phyloP scores from a whole-genome alignment of 306 rosid species.

The Arachis stenosperma region DNA sequence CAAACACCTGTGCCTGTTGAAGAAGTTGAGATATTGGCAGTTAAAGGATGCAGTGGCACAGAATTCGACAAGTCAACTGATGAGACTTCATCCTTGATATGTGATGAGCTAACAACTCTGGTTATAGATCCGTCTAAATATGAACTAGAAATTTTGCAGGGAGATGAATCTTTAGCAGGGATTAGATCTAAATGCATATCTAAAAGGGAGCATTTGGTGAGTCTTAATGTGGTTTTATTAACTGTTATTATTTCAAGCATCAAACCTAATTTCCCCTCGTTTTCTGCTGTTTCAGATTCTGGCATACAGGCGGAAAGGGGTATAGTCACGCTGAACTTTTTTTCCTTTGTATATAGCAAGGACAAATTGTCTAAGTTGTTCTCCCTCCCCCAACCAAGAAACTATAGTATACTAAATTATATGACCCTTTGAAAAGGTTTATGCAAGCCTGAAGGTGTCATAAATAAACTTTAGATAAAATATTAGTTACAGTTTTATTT shows the following conservation, averaged over 20 bases:
- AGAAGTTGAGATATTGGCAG: slow-evolving; percentile 73
- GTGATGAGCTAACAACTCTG: slow-evolving; percentile 44
- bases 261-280: background rate
- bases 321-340: slow-evolving; percentile 24
- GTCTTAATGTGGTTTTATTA: slow-evolving; percentile 24
- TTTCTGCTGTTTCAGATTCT: slow-evolving; percentile 71
- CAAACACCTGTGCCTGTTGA: slow-evolving; percentile 65
- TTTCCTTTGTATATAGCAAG: slow-evolving; percentile 32
- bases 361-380: slow-evolving; percentile 15
- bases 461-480: slow-evolving; percentile 32
- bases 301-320: slow-evolving; percentile 71
- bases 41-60: slow-evolving; percentile 46
- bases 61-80: slow-evolving; percentile 40
- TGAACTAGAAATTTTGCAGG: slow-evolving; percentile 69
- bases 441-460: slow-evolving; percentile 19
- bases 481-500: slow-evolving; percentile 29
- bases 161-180: slow-evolving; percentile 68
- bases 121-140: slow-evolving; percentile 58
- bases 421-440: slow-evolving; percentile 31
- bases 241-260: background rate
- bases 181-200: slow-evolving; percentile 60
- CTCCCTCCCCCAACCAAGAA: no score
- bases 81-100: slow-evolving; percentile 21
- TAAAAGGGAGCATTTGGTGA: slow-evolving; percentile 67
- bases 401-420: slow-evolving; percentile 23